Percentiles rank a stretch among this genome's conserved stretches.
These are phyloP conservation scores for Clavispora carvajalis DNA, from an alignment of 805 yeast species.

Conservation along the genomic window DNA sequence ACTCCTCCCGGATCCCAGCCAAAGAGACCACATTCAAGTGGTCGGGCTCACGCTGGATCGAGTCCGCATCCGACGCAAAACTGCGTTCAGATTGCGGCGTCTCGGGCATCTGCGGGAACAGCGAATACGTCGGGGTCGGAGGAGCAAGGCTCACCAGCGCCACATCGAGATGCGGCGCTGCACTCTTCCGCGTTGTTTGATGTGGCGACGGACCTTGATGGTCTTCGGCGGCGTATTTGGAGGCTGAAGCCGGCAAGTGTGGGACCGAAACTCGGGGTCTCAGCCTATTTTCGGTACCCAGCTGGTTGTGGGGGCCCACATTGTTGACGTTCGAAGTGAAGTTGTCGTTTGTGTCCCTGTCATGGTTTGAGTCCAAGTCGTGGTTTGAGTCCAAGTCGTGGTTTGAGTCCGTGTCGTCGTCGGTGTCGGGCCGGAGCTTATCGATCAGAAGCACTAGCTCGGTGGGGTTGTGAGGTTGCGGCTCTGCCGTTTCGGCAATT, in stretches of 20 bases:
- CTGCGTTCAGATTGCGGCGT: slow-evolving; percentile 34
- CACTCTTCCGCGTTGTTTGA: too few species aligned
- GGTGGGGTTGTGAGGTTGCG: background rate
- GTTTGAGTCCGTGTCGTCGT: slow-evolving; percentile 13
- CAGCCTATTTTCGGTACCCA: too few species aligned
- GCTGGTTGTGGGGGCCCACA: too few species aligned
- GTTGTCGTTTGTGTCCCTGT: too few species aligned
- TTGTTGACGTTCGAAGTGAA: too few species aligned
- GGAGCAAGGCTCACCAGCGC: background rate
- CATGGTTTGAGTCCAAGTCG: too few species aligned
- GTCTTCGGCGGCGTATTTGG: too few species aligned
- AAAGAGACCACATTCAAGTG: slow-evolving; percentile 17
- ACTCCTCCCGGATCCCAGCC: background rate
- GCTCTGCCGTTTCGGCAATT: background rate
- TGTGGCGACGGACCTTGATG: too few species aligned
- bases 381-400: background rate
- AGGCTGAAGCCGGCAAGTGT: too few species aligned
- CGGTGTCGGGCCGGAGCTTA: slow-evolving; percentile 11
- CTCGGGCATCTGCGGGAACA: slow-evolving; percentile 17
- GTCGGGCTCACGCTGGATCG: slow-evolving; percentile 35
- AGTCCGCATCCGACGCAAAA: slow-evolving; percentile 35
- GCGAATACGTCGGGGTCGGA: slow-evolving; percentile 26
- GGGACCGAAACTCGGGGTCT: too few species aligned
- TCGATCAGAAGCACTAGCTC: slow-evolving; percentile 34
- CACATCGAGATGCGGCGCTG: background rate